Evolutionary conservation across 768 basidiomycete species (phyloP).

Genomic region (Hericium coralloides): DNA sequence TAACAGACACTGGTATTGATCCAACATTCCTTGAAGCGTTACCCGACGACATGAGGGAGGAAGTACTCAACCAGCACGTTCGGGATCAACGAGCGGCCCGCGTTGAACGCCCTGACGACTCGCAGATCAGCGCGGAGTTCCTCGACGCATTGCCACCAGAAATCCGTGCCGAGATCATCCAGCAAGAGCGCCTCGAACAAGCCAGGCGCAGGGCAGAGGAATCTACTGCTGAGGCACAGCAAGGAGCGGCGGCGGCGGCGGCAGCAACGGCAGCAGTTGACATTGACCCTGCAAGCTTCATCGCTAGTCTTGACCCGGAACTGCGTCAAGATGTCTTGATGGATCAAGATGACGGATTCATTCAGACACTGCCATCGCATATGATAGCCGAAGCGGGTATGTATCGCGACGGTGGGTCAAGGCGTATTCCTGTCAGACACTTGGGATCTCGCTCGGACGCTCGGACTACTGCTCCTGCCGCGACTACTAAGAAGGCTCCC

Average conservation of each 20-base stretch:
- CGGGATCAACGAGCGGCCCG: slow-evolving; percentile 81
- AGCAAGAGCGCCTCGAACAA: slow-evolving; percentile 86
- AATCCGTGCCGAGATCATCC: slow-evolving; percentile 92
- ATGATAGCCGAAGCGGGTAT: slow-evolving; percentile 78
- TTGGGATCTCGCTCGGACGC: background rate
- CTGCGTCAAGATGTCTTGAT: slow-evolving; percentile 86
- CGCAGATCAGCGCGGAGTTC: slow-evolving; percentile 91
- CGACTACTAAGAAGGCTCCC: slow-evolving; percentile 38
- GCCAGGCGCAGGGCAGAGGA: slow-evolving; percentile 42
- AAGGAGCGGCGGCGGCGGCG: slow-evolving; percentile 39
- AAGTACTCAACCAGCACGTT: slow-evolving; percentile 95
- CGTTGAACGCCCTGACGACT: slow-evolving; percentile 67
- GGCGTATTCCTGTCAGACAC: slow-evolving; percentile 8
- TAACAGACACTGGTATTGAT: slow-evolving; percentile 98
- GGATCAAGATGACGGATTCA: slow-evolving; percentile 81
- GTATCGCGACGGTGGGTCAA: slow-evolving; percentile 44
- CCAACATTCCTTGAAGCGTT: slow-evolving; percentile 96
- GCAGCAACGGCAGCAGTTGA: slow-evolving; percentile 32
- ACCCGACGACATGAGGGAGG: slow-evolving; percentile 98
- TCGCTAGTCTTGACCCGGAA: slow-evolving; percentile 84
- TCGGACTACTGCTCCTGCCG: slow-evolving; percentile 9
- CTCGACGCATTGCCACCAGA: slow-evolving; percentile 94
- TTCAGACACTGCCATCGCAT: slow-evolving; percentile 72
- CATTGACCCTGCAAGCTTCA: slow-evolving; percentile 84
- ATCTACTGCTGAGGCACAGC: slow-evolving; percentile 24